Conservation (phyloP, 2,329 filamentous ascomycete genomes). For the Rhinocladiella mackenziei region DNA sequence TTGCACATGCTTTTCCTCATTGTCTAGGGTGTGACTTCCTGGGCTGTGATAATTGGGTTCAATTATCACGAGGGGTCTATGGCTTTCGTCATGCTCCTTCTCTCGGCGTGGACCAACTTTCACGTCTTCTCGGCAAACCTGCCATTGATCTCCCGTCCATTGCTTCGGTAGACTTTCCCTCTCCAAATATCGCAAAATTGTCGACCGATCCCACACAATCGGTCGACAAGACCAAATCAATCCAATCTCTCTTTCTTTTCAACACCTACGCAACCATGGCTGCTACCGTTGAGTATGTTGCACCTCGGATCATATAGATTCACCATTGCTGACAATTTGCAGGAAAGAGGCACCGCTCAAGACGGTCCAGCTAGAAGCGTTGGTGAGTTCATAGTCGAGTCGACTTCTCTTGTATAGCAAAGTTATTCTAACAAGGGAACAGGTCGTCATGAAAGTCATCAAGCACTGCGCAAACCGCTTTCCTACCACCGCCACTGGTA, state of each 20-base stretch:
- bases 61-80: too few species aligned
- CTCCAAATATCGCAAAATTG: not conserved
- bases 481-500: conserved; percentile 83
- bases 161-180: not conserved
- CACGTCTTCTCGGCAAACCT: too few species aligned
- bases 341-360: conserved; percentile 70
- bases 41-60: too few species aligned
- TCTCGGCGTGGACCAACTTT: too few species aligned
- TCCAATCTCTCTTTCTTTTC: conserved; percentile 84
- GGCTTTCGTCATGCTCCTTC: too few species aligned
- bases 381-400: conserved; percentile 57
- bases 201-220: not conserved
- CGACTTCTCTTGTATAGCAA: conserved; percentile 28
- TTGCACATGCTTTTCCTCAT: too few species aligned
- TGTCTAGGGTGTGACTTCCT: too few species aligned
- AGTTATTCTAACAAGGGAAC: conserved; percentile 30
- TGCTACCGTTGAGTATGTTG: conserved; percentile 11
- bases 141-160: too few species aligned
- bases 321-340: conserved; percentile 20
- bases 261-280: conserved; percentile 71
- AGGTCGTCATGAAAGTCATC: conserved; percentile 97
- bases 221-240: conserved; percentile 23
- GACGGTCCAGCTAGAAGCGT: conserved; percentile 88
- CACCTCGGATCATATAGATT: not conserved
- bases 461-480: conserved; percentile 88